A percentile compares a stretch with the other conserved stretches of the same genome.
phyloP scores from a whole-genome alignment of 345 rosid genomes.

The Linum lewisii region DNA sequence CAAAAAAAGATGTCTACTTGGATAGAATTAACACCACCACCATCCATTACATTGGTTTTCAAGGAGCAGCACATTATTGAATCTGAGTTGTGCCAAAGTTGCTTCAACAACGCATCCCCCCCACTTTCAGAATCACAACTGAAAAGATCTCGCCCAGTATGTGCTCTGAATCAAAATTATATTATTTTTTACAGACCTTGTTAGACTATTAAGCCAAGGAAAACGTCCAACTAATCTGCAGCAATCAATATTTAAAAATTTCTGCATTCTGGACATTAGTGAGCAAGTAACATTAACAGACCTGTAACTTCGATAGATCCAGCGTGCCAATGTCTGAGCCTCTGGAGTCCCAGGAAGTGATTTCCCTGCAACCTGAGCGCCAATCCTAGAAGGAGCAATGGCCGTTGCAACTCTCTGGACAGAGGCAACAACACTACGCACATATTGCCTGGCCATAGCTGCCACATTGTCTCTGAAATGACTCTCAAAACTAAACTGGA shows the following conservation, averaged over 20 bases:
- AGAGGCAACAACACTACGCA: constrained; percentile 76
- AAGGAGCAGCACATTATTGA: constrained; percentile 90
- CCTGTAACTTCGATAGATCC: constrained; percentile 89
- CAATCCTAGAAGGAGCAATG: constrained; percentile 59
- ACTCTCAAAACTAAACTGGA: constrained; percentile 80
- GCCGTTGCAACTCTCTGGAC: constrained; percentile 98
- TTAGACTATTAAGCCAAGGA: too few relatives aligned
- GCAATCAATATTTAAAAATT: neutral
- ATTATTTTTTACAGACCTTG: too few relatives aligned
- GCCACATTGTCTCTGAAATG: constrained; percentile 81
- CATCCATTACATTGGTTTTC: constrained; percentile 22
- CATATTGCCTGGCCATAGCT: constrained; percentile 91
- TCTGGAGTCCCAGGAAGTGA: constrained; percentile 80
- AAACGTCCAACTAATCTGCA: neutral
- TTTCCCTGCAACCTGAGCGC: constrained; percentile 37
- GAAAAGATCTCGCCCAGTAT: neutral
- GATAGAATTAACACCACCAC: neutral
- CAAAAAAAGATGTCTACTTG: neutral
- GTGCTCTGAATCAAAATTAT: neutral
- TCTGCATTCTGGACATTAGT: neutral
- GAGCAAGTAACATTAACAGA: constrained; percentile 8
- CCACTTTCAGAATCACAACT: neutral
- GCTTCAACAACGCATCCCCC: neutral
- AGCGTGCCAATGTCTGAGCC: constrained; percentile 76
- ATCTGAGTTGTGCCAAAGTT: constrained; percentile 72